Percentiles rank a stretch among this genome's conserved stretches.
Evolutionary conservation across 768 basidiomycete species (phyloP).

Genomic region (Albatrellus ellisii): DNA sequence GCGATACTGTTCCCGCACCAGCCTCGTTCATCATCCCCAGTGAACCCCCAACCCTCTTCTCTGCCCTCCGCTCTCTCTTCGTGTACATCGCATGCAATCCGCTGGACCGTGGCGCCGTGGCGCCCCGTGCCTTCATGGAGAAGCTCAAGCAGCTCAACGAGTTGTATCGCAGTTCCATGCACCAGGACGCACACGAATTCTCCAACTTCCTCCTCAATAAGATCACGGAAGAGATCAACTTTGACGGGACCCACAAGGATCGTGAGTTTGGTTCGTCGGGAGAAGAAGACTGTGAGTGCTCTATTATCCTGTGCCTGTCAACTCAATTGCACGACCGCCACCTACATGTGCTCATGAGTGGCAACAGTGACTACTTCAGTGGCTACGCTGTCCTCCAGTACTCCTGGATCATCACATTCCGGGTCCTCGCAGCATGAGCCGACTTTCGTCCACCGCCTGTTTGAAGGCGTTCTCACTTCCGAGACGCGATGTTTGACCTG

Average conservation of each 20-base stretch:
- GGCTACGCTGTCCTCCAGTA: conserved; percentile 36
- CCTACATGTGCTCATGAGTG: neutral
- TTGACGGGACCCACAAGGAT: conserved; percentile 33
- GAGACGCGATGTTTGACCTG: conserved; percentile 97
- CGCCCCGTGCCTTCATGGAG: conserved; percentile 85
- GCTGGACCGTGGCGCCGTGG: conserved; percentile 68
- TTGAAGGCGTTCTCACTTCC: conserved; percentile 89
- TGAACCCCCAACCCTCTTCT: conserved; percentile 67
- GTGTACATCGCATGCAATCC: conserved; percentile 70
- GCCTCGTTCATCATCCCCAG: conserved; percentile 35
- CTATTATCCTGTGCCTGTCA: neutral
- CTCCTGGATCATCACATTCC: conserved; percentile 29
- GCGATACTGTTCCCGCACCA: conserved; percentile 21
- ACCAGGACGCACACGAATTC: conserved; percentile 99
- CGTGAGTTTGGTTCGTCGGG: conserved; percentile 19
- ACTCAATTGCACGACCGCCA: neutral
- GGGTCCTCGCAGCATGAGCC: conserved; percentile 21
- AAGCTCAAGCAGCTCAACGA: conserved; percentile 91
- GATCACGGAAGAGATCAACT: conserved; percentile 87
- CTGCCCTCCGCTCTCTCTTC: conserved; percentile 90
- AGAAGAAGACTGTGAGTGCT: conserved; percentile 60
- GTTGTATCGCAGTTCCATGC: conserved; percentile 79
- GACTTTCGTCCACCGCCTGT: conserved; percentile 84
- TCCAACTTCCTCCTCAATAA: conserved; percentile 87
- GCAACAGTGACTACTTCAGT: conserved; percentile 48